Conservation (phyloP, 78 protist genomes). For the Cavenderia fasciculata region DNA sequence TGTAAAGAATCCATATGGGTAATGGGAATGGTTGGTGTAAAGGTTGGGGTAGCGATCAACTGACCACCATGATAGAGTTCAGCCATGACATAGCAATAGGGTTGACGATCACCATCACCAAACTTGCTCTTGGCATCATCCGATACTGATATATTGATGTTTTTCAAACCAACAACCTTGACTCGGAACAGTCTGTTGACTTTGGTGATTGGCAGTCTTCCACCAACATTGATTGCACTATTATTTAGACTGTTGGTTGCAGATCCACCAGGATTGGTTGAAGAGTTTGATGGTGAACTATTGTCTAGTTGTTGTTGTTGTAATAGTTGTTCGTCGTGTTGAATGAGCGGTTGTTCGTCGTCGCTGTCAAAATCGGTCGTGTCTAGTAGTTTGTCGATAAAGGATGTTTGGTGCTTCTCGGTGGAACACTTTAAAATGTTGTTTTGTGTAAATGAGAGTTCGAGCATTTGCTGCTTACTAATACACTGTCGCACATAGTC, state of each 20-base stretch:
- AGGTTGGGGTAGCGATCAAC: slow-evolving; percentile 41
- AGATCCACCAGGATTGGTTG: not conserved
- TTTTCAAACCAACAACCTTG: slow-evolving; percentile 48
- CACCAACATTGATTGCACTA: not conserved
- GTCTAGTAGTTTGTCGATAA: slow-evolving; percentile 62
- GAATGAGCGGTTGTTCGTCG: too few species aligned
- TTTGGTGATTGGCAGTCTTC: slow-evolving; percentile 45
- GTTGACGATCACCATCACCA: slow-evolving; percentile 32
- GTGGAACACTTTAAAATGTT: not conserved
- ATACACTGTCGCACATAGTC: slow-evolving; percentile 57
- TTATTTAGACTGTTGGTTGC: not conserved
- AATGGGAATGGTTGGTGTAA: slow-evolving; percentile 21
- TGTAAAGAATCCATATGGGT: slow-evolving; percentile 1
- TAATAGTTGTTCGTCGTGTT: not conserved
- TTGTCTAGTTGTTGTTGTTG: not conserved
- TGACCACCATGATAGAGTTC: slow-evolving; percentile 67
- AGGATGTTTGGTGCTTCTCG: slow-evolving; percentile 4
- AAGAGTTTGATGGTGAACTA: slow-evolving; percentile 2
- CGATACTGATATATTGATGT: slow-evolving; percentile 14
- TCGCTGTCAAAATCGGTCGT: slow-evolving; percentile 48
- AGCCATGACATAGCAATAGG: slow-evolving; percentile 37
- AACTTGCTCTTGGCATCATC: slow-evolving; percentile 64
- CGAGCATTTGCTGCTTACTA: slow-evolving; percentile 25
- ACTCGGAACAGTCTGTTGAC: slow-evolving; percentile 65
- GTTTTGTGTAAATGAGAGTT: slow-evolving; percentile 15